phyloP scores from a whole-genome alignment of 176 grass and related monocot species.

The Aegilops bicornis region DNA sequence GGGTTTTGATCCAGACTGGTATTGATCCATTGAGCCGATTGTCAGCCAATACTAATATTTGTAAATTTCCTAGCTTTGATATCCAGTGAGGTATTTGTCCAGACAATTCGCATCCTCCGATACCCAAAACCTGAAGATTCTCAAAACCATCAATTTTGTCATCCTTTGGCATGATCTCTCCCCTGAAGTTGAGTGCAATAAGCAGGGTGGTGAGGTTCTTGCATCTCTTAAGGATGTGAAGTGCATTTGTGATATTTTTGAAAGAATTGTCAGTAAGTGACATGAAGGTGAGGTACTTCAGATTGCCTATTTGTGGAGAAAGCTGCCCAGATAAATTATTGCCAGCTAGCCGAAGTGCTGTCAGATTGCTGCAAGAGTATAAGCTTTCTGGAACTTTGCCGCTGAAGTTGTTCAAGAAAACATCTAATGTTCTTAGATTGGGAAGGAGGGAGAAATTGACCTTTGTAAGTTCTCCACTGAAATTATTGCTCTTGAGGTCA shows the following conservation, averaged over 20 bases:
- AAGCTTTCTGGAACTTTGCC: slow-evolving; percentile 35
- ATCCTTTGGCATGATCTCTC: slow-evolving; percentile 21
- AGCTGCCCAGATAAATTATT: background rate
- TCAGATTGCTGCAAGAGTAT: slow-evolving; percentile 29
- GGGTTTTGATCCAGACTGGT: slow-evolving; percentile 18
- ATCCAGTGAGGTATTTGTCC: slow-evolving; percentile 36
- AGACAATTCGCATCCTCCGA: background rate
- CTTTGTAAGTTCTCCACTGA: background rate
- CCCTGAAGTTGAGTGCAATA: background rate
- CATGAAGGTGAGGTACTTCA: slow-evolving; percentile 10
- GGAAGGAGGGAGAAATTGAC: slow-evolving; percentile 26
- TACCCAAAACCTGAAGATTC: slow-evolving; percentile 1
- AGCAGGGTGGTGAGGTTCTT: slow-evolving; percentile 25
- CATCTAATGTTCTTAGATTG: slow-evolving; percentile 28
- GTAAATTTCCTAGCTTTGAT: slow-evolving; percentile 22
- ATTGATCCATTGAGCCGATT: slow-evolving; percentile 28
- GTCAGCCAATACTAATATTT: background rate
- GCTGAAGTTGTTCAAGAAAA: background rate
- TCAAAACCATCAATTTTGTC: slow-evolving; percentile 2
- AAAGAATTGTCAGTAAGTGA: background rate
- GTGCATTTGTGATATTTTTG: slow-evolving; percentile 6
- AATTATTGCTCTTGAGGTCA: background rate
- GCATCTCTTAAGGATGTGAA: slow-evolving; percentile 22
- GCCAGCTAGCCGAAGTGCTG: background rate
- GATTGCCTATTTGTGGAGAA: background rate